Percentiles rank a stretch among this genome's conserved stretches.
Conservation (phyloP, 2,329 filamentous ascomycete species). For the Metarhizium humberi region DNA sequence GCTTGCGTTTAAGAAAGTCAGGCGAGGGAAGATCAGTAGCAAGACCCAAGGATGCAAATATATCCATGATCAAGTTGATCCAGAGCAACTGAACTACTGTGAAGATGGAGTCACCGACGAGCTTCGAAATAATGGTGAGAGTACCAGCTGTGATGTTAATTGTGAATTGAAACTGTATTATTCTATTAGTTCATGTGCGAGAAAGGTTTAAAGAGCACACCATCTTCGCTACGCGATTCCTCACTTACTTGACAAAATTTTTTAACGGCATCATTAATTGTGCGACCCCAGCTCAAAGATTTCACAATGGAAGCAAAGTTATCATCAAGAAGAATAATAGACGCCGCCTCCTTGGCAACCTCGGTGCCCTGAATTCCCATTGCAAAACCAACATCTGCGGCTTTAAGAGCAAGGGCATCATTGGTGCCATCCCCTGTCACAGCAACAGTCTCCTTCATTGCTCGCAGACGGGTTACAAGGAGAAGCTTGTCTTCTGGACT, state of each 20-base stretch:
- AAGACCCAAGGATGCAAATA: slow-evolving; percentile 55
- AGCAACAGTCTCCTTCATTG: slow-evolving; percentile 56
- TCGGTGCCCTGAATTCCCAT: slow-evolving; percentile 61
- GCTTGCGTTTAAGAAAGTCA: slow-evolving; percentile 53
- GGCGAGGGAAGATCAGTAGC: slow-evolving; percentile 51
- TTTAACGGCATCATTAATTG: slow-evolving; percentile 53
- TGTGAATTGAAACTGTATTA: slow-evolving; percentile 48
- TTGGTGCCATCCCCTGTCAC: slow-evolving; percentile 61
- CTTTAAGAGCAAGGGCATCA: slow-evolving; percentile 56
- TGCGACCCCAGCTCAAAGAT: slow-evolving; percentile 52
- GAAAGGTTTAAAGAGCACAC: background rate
- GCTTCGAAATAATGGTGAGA: slow-evolving; percentile 53
- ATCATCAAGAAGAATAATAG: slow-evolving; percentile 56
- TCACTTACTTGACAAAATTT: slow-evolving; percentile 48
- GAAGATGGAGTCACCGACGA: slow-evolving; percentile 43
- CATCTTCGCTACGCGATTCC: background rate
- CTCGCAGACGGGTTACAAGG: slow-evolving; percentile 54
- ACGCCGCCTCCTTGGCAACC: slow-evolving; percentile 57
- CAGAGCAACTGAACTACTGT: slow-evolving; percentile 58
- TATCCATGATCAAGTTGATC: slow-evolving; percentile 64
- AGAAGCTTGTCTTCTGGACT: slow-evolving; percentile 62
- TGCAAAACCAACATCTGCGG: slow-evolving; percentile 57
- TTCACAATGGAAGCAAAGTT: slow-evolving; percentile 58
- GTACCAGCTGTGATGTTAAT: slow-evolving; percentile 60
- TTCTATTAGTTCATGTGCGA: background rate